These are phyloP conservation scores for Hyparrhenia diplandra DNA, from an alignment of 176 grass and related monocot genomes.

Conservation along the genomic window DNA sequence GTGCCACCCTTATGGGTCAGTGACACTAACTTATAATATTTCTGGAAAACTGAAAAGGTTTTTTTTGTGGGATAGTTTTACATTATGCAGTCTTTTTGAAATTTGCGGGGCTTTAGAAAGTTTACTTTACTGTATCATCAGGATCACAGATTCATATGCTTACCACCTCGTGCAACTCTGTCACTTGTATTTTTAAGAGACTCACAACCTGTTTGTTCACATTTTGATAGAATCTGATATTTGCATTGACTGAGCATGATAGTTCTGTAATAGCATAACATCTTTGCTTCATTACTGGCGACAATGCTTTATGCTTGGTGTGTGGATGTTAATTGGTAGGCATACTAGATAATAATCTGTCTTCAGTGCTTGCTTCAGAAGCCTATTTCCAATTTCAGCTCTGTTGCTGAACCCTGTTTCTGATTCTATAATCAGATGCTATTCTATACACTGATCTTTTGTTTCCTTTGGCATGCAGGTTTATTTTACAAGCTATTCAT, in stretches of 20 bases:
- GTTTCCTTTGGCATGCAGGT: conserved; percentile 44
- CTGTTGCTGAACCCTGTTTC: conserved; percentile 5
- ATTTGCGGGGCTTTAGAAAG: background rate
- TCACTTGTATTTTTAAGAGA: background rate
- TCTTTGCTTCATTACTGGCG: background rate
- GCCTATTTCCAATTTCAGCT: background rate
- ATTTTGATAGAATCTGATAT: conserved; percentile 3
- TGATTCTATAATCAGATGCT: background rate
- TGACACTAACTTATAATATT: background rate
- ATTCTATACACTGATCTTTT: conserved; percentile 9
- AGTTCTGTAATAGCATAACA: background rate
- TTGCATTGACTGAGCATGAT: background rate
- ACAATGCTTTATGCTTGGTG: background rate
- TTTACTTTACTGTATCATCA: background rate
- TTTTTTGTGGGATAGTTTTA: background rate
- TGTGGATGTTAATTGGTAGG: background rate
- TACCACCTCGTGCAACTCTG: background rate
- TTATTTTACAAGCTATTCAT: conserved; percentile 93
- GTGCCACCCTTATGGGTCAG: background rate
- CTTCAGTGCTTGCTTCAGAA: background rate
- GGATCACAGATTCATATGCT: background rate
- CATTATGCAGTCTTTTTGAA: background rate
- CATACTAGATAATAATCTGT: background rate
- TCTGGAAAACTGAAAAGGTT: background rate
- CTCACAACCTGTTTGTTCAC: background rate